phyloP scores from a whole-genome alignment of 139 green algal species.

The Tetradesmus lagerheimii region DNA sequence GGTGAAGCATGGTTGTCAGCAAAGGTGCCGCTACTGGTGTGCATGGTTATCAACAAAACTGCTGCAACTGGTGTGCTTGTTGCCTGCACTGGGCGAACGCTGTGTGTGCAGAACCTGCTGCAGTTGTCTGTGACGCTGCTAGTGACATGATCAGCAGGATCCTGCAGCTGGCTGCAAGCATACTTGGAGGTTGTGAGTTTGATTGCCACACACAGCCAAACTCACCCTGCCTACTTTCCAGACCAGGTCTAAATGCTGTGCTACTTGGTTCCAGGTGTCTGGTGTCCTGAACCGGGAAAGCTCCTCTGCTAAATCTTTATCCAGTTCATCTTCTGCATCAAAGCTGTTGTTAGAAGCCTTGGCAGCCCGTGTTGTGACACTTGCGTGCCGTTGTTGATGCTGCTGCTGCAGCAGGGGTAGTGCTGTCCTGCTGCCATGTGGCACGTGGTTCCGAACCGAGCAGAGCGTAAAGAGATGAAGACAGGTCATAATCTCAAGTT shows the following conservation, averaged over 20 bases:
- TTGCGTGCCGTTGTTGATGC: background rate
- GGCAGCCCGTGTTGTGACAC: background rate
- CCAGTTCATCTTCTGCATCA: conserved; percentile 48
- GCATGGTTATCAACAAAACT: too few species aligned
- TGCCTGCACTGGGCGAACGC: too few species aligned
- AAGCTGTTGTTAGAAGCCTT: conserved; percentile 36
- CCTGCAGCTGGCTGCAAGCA: background rate
- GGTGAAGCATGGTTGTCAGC: background rate
- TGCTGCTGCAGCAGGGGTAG: background rate
- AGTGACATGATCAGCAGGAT: too few species aligned
- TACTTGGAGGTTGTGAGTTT: too few species aligned
- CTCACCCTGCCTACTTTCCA: conserved; percentile 51
- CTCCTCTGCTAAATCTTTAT: conserved; percentile 50
- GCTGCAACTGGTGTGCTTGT: too few species aligned
- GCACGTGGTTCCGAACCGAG: background rate
- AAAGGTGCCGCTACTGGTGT: too few species aligned
- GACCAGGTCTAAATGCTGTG: conserved; percentile 57
- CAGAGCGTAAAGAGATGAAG: background rate
- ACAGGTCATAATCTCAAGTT: background rate
- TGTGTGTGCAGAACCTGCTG: too few species aligned
- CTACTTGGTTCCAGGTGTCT: conserved; percentile 42
- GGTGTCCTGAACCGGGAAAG: conserved; percentile 35
- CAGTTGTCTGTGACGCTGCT: too few species aligned
- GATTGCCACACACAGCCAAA: background rate
- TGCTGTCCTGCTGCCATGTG: background rate